Evolutionary conservation across 1,284 basidiomycete species (phyloP).

Genomic region (Heterobasidion irregulare): DNA sequence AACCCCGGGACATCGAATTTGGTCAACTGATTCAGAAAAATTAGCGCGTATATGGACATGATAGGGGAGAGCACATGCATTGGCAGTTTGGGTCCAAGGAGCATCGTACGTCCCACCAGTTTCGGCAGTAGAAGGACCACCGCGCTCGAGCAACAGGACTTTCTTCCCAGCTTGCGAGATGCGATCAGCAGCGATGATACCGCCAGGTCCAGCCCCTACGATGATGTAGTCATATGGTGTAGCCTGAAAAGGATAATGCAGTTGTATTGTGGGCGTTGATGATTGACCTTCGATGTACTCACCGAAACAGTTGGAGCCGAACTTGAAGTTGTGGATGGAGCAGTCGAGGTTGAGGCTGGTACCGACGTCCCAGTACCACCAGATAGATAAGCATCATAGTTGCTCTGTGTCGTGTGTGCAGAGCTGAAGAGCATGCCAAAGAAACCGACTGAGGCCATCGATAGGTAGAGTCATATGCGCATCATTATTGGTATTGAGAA

Average conservation of each 20-base stretch:
- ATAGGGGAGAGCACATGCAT: slow-evolving; percentile 25
- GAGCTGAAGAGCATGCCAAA: slow-evolving; percentile 41
- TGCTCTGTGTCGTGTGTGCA: slow-evolving; percentile 31
- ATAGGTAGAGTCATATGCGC: background rate
- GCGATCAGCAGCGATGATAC: slow-evolving; percentile 43
- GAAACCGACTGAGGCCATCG: slow-evolving; percentile 38
- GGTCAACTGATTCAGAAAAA: slow-evolving; percentile 32
- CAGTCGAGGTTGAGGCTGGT: slow-evolving; percentile 13
- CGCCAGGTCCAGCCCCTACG: slow-evolving; percentile 49
- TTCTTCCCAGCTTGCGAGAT: slow-evolving; percentile 55
- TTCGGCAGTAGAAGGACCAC: slow-evolving; percentile 50
- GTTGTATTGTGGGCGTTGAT: background rate
- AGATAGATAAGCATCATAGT: slow-evolving; percentile 42
- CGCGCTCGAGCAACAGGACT: slow-evolving; percentile 52
- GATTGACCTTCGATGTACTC: slow-evolving; percentile 8
- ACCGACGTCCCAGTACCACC: slow-evolving; percentile 29
- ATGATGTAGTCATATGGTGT: slow-evolving; percentile 56
- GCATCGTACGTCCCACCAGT: slow-evolving; percentile 54
- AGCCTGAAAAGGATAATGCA: slow-evolving; percentile 18
- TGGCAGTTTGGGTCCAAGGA: slow-evolving; percentile 40
- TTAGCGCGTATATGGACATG: background rate
- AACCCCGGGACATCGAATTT: slow-evolving; percentile 59
- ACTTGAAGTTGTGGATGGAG: slow-evolving; percentile 18
- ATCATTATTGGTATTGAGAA: background rate
- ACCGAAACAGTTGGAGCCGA: slow-evolving; percentile 29